Evolutionary conservation across 257 asterid genomes (phyloP), one percentile per base, ranked within the genome.

Genomic region (Leonotis leonurus): DNA sequence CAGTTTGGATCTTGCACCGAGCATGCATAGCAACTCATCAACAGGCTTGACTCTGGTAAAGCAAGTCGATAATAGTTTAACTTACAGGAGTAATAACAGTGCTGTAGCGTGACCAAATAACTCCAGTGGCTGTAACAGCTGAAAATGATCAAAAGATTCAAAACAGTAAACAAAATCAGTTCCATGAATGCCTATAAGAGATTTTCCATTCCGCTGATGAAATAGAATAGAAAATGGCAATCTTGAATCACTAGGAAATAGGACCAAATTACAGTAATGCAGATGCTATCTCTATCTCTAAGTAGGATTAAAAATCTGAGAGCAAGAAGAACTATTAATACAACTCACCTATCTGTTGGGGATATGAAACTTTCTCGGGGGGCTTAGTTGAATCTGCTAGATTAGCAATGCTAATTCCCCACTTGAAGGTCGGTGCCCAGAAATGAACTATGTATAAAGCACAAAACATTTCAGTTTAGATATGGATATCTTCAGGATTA

Each of bases 341-440:
- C 14, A 65, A 77, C 72, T 73, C 64, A 82, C 88, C 88, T 65
- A 76, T 77, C 64, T 82, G 88, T 53, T 82, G 88, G 57, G 85
- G 88, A 56, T 53, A 80, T 11, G 91, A 84, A 73, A 84, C 68
- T 68, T 75, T 81, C 78, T 84, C 88, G 0, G 91, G 86, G 30
- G 91, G 91, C 64, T 84, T 84, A 26, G 52, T 11, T 0, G 71
- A 81, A 75, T 81, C 91, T 0, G 83, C 88, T 33, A 84, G 41
- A 65, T 84, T 84, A 48, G 91, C 91, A 32, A 84, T 81, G 78
- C 81, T 81, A 62, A 84, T 79, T 62, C 91, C 91, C 91, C 91
- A 84, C 74, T 84, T 84, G 75, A 84, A 84, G 46, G 91, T 84
- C 13, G 91, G 91, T 41, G 91, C 91, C 90, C 87, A 81, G 79